Evolutionary conservation across 208 protist genomes (phyloP).

Genomic region (Leishmania major): DNA sequence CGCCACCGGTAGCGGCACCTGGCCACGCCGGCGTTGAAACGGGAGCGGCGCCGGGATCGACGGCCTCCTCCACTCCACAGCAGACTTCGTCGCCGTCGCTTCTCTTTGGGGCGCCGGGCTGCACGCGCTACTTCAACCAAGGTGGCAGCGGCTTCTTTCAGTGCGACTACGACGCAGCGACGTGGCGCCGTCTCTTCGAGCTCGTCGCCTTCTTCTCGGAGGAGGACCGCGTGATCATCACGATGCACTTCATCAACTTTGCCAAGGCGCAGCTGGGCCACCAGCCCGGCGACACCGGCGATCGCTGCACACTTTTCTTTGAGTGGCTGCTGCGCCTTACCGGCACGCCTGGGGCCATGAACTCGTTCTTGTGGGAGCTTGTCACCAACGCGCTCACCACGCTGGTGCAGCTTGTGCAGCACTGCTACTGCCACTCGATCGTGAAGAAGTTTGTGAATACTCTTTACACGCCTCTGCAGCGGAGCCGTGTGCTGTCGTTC

Average conservation of each 20-base stretch:
- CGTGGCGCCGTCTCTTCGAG: conserved; percentile 68
- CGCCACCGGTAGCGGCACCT: not conserved
- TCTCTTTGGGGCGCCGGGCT: not conserved
- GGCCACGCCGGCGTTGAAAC: not conserved
- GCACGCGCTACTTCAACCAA: conserved; percentile 56
- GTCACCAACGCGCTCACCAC: conserved; percentile 46
- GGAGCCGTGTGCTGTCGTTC: conserved; percentile 53
- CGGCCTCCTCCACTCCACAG: not conserved
- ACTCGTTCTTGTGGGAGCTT: conserved; percentile 60
- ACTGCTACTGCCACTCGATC: conserved; percentile 44
- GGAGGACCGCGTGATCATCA: conserved; percentile 68
- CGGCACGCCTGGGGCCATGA: conserved; percentile 37
- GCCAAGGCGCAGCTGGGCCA: conserved; percentile 57
- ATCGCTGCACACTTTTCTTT: conserved; percentile 67
- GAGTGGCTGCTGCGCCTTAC: conserved; percentile 64
- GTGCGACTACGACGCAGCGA: conserved; percentile 69
- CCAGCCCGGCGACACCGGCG: conserved; percentile 32
- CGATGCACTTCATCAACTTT: conserved; percentile 50
- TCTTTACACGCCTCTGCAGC: conserved; percentile 51
- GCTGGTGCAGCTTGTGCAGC: conserved; percentile 52
- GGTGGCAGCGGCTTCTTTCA: conserved; percentile 49
- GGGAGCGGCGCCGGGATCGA: not conserved
- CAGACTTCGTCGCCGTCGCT: not conserved
- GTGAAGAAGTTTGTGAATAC: conserved; percentile 51
- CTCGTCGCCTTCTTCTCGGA: conserved; percentile 40